A percentile compares a stretch with the other conserved stretches of the same genome.
These are phyloP conservation scores for Quercus mongolica DNA, from an alignment of 306 rosid species.

Conservation along the genomic window DNA sequence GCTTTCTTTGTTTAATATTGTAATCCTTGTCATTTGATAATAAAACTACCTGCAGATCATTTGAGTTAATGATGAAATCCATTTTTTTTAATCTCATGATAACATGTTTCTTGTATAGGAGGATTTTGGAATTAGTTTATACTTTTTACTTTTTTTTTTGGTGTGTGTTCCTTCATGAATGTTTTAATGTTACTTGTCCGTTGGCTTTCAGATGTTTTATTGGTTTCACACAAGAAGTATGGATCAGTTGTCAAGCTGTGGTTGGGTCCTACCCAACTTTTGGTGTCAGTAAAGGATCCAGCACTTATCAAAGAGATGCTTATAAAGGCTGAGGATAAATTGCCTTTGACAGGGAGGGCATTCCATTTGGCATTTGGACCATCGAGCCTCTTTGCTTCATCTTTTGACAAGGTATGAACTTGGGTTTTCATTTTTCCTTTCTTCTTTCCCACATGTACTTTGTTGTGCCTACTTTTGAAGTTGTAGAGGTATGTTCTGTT, in stretches of 20 bases:
- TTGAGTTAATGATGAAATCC: background rate
- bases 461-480: background rate
- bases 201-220: slow-evolving; percentile 51
- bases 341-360: slow-evolving; percentile 62
- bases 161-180: background rate
- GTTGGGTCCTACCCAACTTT: slow-evolving; percentile 78
- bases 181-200: background rate
- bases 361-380: slow-evolving; percentile 69
- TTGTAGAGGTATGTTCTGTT: slow-evolving; percentile 2
- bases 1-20: background rate
- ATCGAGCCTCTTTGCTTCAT: slow-evolving; percentile 72
- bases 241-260: slow-evolving; percentile 78
- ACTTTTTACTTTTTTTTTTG: background rate
- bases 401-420: slow-evolving; percentile 56
- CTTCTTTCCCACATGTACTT: background rate
- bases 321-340: slow-evolving; percentile 65
- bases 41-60: background rate
- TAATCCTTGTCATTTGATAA: background rate
- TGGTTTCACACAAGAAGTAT: slow-evolving; percentile 55
- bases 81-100: background rate
- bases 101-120: background rate
- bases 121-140: background rate
- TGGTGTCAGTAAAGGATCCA: slow-evolving; percentile 78
- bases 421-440: background rate
- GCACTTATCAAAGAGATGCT: slow-evolving; percentile 62